Base-by-base conservation (phyloP, 495 filamentous ascomycete genomes). In the Xylaria longipes region DNA sequence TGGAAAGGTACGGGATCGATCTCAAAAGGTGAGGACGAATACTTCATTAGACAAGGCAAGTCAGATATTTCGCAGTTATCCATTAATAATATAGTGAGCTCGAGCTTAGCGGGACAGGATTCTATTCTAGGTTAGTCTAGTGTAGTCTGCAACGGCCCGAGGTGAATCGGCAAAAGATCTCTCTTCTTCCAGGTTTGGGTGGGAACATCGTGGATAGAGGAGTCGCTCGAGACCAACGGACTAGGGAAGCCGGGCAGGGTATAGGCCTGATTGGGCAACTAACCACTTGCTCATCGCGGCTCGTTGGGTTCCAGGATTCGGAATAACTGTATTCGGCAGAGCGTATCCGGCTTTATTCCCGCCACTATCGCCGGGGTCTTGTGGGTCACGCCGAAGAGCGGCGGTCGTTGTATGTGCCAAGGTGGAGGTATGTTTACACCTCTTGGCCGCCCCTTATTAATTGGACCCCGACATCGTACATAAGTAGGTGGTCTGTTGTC, bases 341-440 rank as follows among this genome's bases (percentile, higher is more conserved):
- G 58, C 58, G 35, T 41, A 33, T 62, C 58, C 58, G 58, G 58
- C 35, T 22, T 22, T 62, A 62, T 62, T 62, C n/a, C 35, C 56
- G 31, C 58, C 14, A 12, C n/a, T 62, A 62, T 39, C 58, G n/a
- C 58, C 35, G n/a, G 22, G 5, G 29, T 39, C 2, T 2, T 22
- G n/a, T 25, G 35, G 58, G 20, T 25, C 29, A 37, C 33, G 8
- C 58, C 35, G 58, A 41, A 62, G 33, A 15, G 35, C 58, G 58
- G 56, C n/a, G 58, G 20, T 14, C 4, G 20, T 39, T 39, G n/a
- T 57, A 57, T 33, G 54, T 57, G 54, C 29, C 27, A 57, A 33
- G 35, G 17, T 58, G 56, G 56, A 58, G 56, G 11, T 58, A 9
- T 27, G 12, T n/a, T n/a, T n/a, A 15, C 52, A n/a, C 25, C 52